phyloP scores from a whole-genome alignment of 2,329 filamentous ascomycete species.

The Fusarium ambrosium region DNA sequence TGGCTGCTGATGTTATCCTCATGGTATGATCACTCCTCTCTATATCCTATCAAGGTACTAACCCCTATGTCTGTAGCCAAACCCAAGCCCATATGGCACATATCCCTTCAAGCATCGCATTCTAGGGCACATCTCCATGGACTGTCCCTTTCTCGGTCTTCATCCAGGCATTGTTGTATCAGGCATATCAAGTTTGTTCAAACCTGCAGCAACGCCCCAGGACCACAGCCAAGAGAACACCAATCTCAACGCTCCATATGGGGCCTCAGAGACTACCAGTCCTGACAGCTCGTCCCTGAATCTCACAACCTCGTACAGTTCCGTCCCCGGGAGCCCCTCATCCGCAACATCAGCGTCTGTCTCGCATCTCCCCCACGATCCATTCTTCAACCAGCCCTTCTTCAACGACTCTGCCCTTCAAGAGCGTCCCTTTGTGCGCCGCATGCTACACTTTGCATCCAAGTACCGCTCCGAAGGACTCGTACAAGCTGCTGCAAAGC shows the following conservation, averaged over 20 bases:
- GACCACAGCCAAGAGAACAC: slow-evolving; percentile 16
- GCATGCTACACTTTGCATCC: slow-evolving; percentile 80
- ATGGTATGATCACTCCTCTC: slow-evolving; percentile 58
- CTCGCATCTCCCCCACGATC: slow-evolving; percentile 53
- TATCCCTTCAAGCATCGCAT: slow-evolving; percentile 78
- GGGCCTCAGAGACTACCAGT: slow-evolving; percentile 12
- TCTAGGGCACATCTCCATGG: slow-evolving; percentile 84
- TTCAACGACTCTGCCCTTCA: slow-evolving; percentile 79
- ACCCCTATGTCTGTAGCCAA: slow-evolving; percentile 44
- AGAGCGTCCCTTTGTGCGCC: slow-evolving; percentile 77
- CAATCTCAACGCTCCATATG: slow-evolving; percentile 14
- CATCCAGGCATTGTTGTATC: slow-evolving; percentile 90
- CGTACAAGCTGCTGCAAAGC: slow-evolving; percentile 76
- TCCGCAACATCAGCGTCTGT: slow-evolving; percentile 19
- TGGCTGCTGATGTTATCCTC: slow-evolving; percentile 84
- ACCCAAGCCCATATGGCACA: slow-evolving; percentile 49
- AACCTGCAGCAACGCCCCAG: slow-evolving; percentile 54
- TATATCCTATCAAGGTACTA: background rate
- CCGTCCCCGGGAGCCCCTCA: slow-evolving; percentile 32
- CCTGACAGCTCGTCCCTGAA: slow-evolving; percentile 36
- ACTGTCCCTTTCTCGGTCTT: slow-evolving; percentile 89
- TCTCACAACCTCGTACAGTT: slow-evolving; percentile 37
- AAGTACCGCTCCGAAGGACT: slow-evolving; percentile 83
- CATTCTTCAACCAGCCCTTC: slow-evolving; percentile 82
- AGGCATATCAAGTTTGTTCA: slow-evolving; percentile 83